Evolutionary conservation across 179 eudicot species (phyloP).

Genomic region (Beta corolliflora): DNA sequence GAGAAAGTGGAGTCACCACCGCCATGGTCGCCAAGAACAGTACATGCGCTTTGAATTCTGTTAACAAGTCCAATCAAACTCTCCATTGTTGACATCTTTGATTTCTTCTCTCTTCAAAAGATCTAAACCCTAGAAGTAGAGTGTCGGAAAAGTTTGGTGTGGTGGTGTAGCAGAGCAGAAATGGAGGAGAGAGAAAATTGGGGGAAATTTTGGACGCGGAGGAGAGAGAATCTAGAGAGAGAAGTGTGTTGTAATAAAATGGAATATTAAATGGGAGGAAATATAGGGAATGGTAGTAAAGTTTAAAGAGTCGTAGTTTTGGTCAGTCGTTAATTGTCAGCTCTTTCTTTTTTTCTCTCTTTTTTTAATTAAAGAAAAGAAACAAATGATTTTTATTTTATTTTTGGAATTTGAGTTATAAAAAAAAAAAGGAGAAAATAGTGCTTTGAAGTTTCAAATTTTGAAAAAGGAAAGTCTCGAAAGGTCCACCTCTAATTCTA

Average conservation of each 20-base stretch:
- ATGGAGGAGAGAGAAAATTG: slow-evolving; percentile 6
- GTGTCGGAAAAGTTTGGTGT: neutral
- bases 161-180: slow-evolving; percentile 5
- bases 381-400: no score
- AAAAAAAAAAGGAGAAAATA: neutral
- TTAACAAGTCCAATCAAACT: slow-evolving; percentile 86
- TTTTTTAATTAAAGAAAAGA: neutral
- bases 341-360: neutral
- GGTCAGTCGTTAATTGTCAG: slow-evolving; percentile 11
- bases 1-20: slow-evolving; percentile 52
- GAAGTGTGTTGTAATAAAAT: neutral
- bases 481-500: neutral
- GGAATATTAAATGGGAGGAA: neutral
- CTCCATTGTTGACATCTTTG: slow-evolving; percentile 72
- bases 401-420: neutral
- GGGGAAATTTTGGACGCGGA: neutral
- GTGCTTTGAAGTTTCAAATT: slow-evolving; percentile 17
- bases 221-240: neutral
- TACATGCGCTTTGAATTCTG: slow-evolving; percentile 85
- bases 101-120: neutral
- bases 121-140: slow-evolving; percentile 1
- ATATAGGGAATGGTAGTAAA: neutral
- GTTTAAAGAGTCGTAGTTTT: neutral
- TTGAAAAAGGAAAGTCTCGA: slow-evolving; percentile 16
- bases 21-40: slow-evolving; percentile 87